These are phyloP conservation scores for Microglena sp. DNA, from an alignment of 139 green algal species.

Conservation along the genomic window DNA sequence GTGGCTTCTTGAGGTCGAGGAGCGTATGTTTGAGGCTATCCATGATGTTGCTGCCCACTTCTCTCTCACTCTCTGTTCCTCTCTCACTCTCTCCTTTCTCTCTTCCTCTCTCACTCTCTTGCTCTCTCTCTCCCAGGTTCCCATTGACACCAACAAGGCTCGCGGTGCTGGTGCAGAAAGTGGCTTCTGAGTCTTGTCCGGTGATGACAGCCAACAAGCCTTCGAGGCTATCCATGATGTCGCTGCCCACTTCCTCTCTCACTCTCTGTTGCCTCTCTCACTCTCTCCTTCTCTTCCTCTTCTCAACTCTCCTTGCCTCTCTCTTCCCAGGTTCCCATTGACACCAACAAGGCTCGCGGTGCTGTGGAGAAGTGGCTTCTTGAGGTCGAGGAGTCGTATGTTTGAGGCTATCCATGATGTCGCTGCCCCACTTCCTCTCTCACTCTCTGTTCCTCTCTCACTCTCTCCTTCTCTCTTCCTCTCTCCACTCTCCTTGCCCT, in stretches of 20 bases:
- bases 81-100: too few relatives aligned
- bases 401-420: constrained; percentile 56
- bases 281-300: not conserved
- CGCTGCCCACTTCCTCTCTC: not conserved
- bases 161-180: constrained; percentile 63
- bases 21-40: constrained; percentile 56
- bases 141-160: constrained; percentile 31
- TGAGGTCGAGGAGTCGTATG: constrained; percentile 64
- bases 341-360: constrained; percentile 35
- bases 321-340: too few relatives aligned
- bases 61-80: too few relatives aligned
- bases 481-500: too few relatives aligned
- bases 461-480: too few relatives aligned
- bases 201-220: constrained; percentile 60
- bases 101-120: too few relatives aligned
- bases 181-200: too few relatives aligned
- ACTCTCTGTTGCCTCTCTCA: not conserved
- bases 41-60: too few relatives aligned
- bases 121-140: too few relatives aligned
- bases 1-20: constrained; percentile 67
- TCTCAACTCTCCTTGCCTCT: too few relatives aligned
- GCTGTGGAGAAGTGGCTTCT: constrained; percentile 75
- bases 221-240: constrained; percentile 56
- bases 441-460: too few relatives aligned
- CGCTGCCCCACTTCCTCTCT: too few relatives aligned